Percentiles rank a stretch among this genome's conserved stretches.
Conservation (phyloP, 495 filamentous ascomycete genomes). For the Polyplosphaeria fusca region DNA sequence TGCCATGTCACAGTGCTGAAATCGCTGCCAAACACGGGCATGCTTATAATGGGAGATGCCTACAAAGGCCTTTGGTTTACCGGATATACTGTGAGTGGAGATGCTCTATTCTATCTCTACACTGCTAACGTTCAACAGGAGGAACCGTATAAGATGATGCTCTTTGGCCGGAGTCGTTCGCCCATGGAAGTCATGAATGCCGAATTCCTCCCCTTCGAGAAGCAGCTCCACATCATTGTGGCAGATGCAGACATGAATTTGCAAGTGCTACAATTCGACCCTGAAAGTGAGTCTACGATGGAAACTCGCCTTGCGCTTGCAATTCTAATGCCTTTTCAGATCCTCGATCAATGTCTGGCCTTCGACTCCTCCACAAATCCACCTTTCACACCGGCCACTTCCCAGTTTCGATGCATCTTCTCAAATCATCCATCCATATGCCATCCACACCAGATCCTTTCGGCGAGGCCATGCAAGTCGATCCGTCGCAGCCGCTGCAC, state of each 20-base stretch:
- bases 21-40: conserved; percentile 74
- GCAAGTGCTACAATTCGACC: conserved; percentile 89
- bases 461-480: conserved; percentile 38
- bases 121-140: conserved; percentile 46
- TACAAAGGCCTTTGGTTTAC: conserved; percentile 93
- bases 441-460: conserved; percentile 44
- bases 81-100: conserved; percentile 70
- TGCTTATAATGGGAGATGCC: conserved; percentile 82
- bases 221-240: conserved; percentile 76
- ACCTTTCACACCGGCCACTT: conserved; percentile 84
- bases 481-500: conserved; percentile 45
- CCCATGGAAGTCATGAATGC: conserved; percentile 74
- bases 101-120: no score
- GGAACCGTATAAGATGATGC: conserved; percentile 89
- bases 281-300: conserved; percentile 67
- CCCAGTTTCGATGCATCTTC: conserved; percentile 66
- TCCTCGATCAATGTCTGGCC: conserved; percentile 87
- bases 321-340: no score
- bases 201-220: conserved; percentile 85
- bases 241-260: conserved; percentile 82
- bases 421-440: conserved; percentile 58
- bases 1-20: conserved; percentile 81
- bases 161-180: conserved; percentile 81
- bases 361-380: conserved; percentile 77
- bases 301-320: no score